Conservation (phyloP, 495 filamentous ascomycete genomes). For the Xylaria acuta region DNA sequence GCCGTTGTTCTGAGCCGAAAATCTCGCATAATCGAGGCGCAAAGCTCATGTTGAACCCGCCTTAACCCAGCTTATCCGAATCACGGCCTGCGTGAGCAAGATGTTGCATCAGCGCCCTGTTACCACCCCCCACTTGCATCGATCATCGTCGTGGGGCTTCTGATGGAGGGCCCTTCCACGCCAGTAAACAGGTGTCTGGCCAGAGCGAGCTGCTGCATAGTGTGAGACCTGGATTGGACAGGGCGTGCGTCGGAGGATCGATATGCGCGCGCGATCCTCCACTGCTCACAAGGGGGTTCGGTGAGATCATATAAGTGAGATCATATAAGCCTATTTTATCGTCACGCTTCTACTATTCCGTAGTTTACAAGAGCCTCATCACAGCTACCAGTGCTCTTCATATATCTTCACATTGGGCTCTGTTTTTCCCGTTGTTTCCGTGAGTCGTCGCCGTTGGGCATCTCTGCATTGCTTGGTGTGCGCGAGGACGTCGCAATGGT, state of each 20-base stretch:
- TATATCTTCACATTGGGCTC: slow-evolving; percentile 23
- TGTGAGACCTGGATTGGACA: not conserved
- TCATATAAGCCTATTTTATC: slow-evolving; percentile 7
- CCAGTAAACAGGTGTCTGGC: not conserved
- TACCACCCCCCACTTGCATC: slow-evolving; percentile 21
- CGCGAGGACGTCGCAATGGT: slow-evolving; percentile 1
- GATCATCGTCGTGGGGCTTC: slow-evolving; percentile 14
- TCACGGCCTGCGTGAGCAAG: not conserved
- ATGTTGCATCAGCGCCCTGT: slow-evolving; percentile 19
- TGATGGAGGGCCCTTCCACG: slow-evolving; percentile 3
- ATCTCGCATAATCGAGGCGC: slow-evolving; percentile 2
- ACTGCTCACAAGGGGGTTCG: slow-evolving; percentile 4
- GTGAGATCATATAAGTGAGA: slow-evolving; percentile 17
- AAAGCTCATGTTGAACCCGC: not conserved
- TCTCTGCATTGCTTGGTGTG: slow-evolving; percentile 12
- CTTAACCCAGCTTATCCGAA: slow-evolving; percentile 1
- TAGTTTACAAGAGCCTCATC: slow-evolving; percentile 19
- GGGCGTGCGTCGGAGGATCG: slow-evolving; percentile 10
- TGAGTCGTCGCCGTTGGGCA: slow-evolving; percentile 19
- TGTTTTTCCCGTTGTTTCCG: not conserved
- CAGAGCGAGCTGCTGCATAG: slow-evolving; percentile 15
- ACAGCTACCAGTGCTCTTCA: slow-evolving; percentile 14
- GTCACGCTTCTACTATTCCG: slow-evolving; percentile 15
- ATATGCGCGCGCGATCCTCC: slow-evolving; percentile 16
- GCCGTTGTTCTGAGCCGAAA: not conserved